Evolutionary conservation across 2,329 filamentous ascomycete genomes (phyloP), one percentile per base, ranked within the genome.

Genomic region (Colletotrichum echinochloae): DNA sequence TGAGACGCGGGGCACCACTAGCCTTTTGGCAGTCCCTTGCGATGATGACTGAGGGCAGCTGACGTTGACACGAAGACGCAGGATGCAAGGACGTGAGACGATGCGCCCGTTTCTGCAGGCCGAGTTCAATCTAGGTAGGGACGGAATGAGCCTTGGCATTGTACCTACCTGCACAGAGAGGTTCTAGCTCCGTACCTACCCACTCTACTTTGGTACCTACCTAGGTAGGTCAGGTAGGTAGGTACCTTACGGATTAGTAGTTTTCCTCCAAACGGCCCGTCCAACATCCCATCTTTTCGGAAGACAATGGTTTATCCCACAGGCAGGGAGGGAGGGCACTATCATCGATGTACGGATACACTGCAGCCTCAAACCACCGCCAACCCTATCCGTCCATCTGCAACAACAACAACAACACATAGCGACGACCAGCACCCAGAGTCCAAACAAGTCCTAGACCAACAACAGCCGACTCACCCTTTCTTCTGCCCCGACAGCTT

Each of bases 1-100:
- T 70, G 55, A 70, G 62, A 66, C 49, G 55, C 54, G 62, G 62
- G 66, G 62, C 57, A 54, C 39, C 48, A 51, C 39, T 68, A 28
- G 39, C 30, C 41, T 52, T 52, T 48, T 51, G 65, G 57, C 48
- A 30, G 41, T 64, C 28, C 54, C 20, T 56, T 65, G 69, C 55
- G 60, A 28, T 3, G 46, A 68, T 55, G 48, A 60, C 54, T 46
- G 39, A 54, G 28, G n/a, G 16, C 28, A 65, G 65, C 65, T 69
- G 65, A 69, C 54, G 52, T 65, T 59, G 55, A 44, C 60, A 48
- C 16, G 12, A 44, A 51, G 49, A 49, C 60, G 48, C n/a, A 11
- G 56, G 23, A 69, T 55, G 26, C 33, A 14, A 30, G n/a, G 26
- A 56, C 28, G 52, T 63, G 68, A 56, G 65, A 64, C 68, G 55